Evolutionary conservation across 495 filamentous ascomycete species (phyloP).

Genomic region (Annulohypoxylon bovei): DNA sequence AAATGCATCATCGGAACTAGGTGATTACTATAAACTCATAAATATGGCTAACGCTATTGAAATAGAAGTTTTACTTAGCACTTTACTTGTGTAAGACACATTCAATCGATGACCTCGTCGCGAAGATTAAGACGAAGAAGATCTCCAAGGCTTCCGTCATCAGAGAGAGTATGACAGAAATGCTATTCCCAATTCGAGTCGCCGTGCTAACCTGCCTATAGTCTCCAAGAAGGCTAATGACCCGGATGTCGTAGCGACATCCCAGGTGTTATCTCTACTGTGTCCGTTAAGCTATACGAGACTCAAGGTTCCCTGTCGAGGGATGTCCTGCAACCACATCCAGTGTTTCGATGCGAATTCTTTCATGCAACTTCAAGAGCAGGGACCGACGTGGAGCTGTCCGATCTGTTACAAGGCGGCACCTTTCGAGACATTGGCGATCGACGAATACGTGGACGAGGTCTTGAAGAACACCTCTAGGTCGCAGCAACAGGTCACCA

Average conservation of each 20-base stretch:
- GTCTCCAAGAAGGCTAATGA: slow-evolving; percentile 86
- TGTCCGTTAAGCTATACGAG: slow-evolving; percentile 89
- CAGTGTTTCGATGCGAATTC: slow-evolving; percentile 96
- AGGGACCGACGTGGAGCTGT: slow-evolving; percentile 94
- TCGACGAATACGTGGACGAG: slow-evolving; percentile 93
- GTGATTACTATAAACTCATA: slow-evolving; percentile 11
- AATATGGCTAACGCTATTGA: slow-evolving; percentile 25
- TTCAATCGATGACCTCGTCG: slow-evolving; percentile 76
- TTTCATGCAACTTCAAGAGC: slow-evolving; percentile 92
- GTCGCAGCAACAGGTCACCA: slow-evolving; percentile 82
- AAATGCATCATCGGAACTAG: slow-evolving; percentile 16
- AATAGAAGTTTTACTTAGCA: slow-evolving; percentile 79
- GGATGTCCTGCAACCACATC: slow-evolving; percentile 82
- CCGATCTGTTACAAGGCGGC: slow-evolving; percentile 89
- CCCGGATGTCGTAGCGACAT: slow-evolving; percentile 86
- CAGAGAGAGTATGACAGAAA: slow-evolving; percentile 71
- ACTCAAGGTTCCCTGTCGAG: slow-evolving; percentile 82
- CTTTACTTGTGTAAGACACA: slow-evolving; percentile 78
- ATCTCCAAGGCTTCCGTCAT: slow-evolving; percentile 86
- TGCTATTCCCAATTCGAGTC: not conserved
- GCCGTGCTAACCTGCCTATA: slow-evolving; percentile 50
- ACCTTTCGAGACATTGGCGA: slow-evolving; percentile 80
- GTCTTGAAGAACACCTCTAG: slow-evolving; percentile 77
- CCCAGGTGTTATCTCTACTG: slow-evolving; percentile 87
- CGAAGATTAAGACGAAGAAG: slow-evolving; percentile 69